These are phyloP conservation scores for Aspergillus oerlinghausenensis DNA, from an alignment of 2,329 filamentous ascomycete genomes.

Conservation along the genomic window DNA sequence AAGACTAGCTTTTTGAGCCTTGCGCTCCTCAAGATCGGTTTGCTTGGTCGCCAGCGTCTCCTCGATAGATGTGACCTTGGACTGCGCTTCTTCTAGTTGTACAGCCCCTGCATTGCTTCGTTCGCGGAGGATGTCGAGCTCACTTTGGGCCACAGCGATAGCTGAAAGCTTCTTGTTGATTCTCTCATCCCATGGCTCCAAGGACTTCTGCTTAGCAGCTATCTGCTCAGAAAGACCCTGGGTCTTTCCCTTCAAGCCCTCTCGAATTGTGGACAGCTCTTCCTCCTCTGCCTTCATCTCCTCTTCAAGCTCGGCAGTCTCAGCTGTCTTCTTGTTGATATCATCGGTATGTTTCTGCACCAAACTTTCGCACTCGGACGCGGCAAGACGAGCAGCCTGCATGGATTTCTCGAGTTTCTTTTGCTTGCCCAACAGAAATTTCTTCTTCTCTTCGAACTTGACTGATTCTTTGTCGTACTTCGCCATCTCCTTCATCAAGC, in stretches of 20 bases:
- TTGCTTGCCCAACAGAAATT: conserved; percentile 83
- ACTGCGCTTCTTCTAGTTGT: conserved; percentile 75
- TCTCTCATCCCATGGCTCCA: conserved; percentile 95
- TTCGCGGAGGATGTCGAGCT: conserved; percentile 85
- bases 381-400: conserved; percentile 67
- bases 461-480: conserved; percentile 95
- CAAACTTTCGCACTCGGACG: conserved; percentile 69
- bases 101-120: conserved; percentile 82
- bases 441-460: conserved; percentile 96
- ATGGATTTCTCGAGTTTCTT: conserved; percentile 93
- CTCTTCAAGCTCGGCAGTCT: conserved; percentile 71
- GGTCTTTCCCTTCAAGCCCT: conserved; percentile 89
- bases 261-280: conserved; percentile 76
- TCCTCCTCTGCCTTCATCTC: conserved; percentile 74
- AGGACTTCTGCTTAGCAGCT: conserved; percentile 80
- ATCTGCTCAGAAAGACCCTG: conserved; percentile 93
- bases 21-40: conserved; percentile 69
- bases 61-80: conserved; percentile 70
- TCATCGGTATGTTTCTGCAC: conserved; percentile 75
- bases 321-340: conserved; percentile 68
- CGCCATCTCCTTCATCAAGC: conserved; percentile 76
- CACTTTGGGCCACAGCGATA: conserved; percentile 90
- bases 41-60: conserved; percentile 67
- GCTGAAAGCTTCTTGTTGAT: conserved; percentile 94
- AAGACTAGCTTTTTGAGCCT: conserved; percentile 65